Conservation (phyloP, 148 eudicot genomes). For the Tetragonia tetragonoides region DNA sequence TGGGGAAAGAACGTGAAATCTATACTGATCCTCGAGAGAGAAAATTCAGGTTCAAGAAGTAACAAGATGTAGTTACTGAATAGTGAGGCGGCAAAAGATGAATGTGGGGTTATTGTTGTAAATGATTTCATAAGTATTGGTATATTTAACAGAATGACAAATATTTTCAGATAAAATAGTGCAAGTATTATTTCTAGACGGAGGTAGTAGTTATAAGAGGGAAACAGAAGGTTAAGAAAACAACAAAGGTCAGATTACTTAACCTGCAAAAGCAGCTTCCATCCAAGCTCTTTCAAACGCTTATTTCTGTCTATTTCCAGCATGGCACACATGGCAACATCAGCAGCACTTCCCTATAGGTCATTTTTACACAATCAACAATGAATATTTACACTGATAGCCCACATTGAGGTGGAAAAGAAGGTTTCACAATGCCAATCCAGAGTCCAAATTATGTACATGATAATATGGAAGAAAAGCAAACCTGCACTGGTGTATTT, state of each 20-base stretch:
- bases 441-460: not conserved
- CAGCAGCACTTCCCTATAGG: constrained; percentile 94
- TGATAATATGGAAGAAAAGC: not conserved
- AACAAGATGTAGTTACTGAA: too few relatives aligned
- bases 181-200: too few relatives aligned
- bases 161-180: too few relatives aligned
- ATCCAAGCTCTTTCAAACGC: constrained; percentile 81
- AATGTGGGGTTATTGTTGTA: too few relatives aligned
- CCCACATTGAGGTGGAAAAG: not conserved
- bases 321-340: constrained; percentile 99
- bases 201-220: too few relatives aligned
- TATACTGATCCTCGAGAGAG: too few relatives aligned
- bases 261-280: constrained; percentile 92
- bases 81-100: too few relatives aligned
- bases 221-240: too few relatives aligned
- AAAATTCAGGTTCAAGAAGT: too few relatives aligned
- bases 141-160: too few relatives aligned
- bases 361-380: constrained; percentile 14
- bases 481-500: constrained; percentile 96
- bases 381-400: not conserved
- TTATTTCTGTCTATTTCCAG: constrained; percentile 65
- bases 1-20: too few relatives aligned
- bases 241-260: not conserved
- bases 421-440: not conserved
- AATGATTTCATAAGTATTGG: too few relatives aligned